phyloP scores from a whole-genome alignment of 148 eudicot species.

The Rhododendron kiyosumense region DNA sequence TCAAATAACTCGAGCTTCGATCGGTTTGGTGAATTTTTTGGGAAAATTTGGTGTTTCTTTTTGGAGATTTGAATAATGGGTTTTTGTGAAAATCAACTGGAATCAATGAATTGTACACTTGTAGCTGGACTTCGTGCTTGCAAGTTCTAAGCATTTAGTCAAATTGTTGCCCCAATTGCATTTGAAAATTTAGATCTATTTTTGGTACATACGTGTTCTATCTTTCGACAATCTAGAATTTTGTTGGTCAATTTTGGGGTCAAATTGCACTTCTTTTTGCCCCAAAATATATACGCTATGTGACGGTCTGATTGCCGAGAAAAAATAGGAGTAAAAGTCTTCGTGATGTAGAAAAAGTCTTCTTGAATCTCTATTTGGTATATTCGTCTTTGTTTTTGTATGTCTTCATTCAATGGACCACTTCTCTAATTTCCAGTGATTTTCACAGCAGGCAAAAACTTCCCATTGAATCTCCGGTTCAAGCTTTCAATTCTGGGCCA shows the following conservation, averaged over 20 bases:
- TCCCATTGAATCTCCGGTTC: not conserved
- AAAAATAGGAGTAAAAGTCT: not conserved
- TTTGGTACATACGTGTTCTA: not conserved
- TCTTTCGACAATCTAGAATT: not conserved
- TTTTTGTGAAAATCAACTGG: not conserved
- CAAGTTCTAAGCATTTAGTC: not conserved
- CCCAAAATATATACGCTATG: not conserved
- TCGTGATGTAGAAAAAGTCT: not conserved
- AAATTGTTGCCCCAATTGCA: not conserved
- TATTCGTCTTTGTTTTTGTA: not conserved
- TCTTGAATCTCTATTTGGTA: not conserved
- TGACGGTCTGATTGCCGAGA: not conserved
- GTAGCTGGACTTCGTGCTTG: not conserved
- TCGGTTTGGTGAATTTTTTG: not conserved
- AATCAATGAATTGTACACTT: not conserved
- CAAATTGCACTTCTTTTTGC: not conserved
- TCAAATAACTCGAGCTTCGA: not conserved
- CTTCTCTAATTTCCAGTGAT: constrained; percentile 5
- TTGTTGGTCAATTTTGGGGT: not conserved
- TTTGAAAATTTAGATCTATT: constrained; percentile 8
- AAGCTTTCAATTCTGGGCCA: not conserved
- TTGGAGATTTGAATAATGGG: not conserved
- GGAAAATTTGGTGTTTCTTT: not conserved
- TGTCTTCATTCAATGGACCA: not conserved
- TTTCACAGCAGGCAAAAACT: not conserved